Percentiles rank a stretch among this genome's conserved stretches.
Conservation (phyloP, 2,329 filamentous ascomycete species). For the Aphanoascus verrucosus region DNA sequence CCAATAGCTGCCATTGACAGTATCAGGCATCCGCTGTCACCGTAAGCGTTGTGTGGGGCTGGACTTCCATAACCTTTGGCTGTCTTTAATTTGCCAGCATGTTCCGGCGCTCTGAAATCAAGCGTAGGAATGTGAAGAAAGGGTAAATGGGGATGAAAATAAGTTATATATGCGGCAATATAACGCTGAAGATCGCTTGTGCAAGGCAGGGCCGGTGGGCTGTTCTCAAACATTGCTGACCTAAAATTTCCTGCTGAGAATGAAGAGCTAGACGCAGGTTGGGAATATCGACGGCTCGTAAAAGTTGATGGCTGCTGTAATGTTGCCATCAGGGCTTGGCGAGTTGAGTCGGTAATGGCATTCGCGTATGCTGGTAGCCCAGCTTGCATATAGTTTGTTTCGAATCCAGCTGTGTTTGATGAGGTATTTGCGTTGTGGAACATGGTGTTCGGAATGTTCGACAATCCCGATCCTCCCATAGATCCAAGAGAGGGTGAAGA, state of each 20-base stretch:
- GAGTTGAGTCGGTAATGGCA: constrained; percentile 55
- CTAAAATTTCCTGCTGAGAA: constrained; percentile 17
- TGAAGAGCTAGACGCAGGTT: constrained; percentile 46
- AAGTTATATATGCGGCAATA: constrained; percentile 78
- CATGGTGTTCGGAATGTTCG: constrained; percentile 48
- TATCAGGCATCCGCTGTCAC: constrained; percentile 75
- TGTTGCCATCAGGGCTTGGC: constrained; percentile 52
- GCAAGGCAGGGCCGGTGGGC: constrained; percentile 52
- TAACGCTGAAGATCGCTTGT: constrained; percentile 82
- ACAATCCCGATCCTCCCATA: constrained; percentile 60
- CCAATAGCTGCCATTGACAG: constrained; percentile 81
- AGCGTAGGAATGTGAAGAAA: constrained; percentile 87
- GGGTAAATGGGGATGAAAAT: constrained; percentile 90
- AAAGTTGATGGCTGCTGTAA: constrained; percentile 47
- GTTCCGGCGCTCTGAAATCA: constrained; percentile 71
- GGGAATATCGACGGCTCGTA: constrained; percentile 49
- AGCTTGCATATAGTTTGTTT: constrained; percentile 1
- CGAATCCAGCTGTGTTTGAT: constrained; percentile 1
- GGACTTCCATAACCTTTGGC: constrained; percentile 43
- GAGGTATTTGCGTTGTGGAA: constrained; percentile 22
- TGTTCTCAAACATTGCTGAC: constrained; percentile 19
- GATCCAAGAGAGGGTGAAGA: constrained; percentile 66
- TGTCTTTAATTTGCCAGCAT: constrained; percentile 50
- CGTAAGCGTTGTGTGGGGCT: constrained; percentile 48
- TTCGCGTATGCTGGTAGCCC: constrained; percentile 40